Base-by-base conservation (phyloP, 1,139 yeast genomes). In the Sugiyamaella pinicola region DNA sequence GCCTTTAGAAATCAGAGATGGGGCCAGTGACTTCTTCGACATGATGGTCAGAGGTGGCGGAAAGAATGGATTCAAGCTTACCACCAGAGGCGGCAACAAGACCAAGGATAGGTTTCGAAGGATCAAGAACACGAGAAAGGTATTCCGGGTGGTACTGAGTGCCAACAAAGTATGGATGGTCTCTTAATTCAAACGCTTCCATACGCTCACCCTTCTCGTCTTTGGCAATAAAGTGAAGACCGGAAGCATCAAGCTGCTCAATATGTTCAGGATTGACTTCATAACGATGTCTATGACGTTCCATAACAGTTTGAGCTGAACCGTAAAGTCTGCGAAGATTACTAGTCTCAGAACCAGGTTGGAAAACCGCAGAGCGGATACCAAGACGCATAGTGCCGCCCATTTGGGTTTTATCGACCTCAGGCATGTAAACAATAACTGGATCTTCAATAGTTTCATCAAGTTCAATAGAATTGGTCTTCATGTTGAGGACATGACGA, bases 351-450 rank as follows among this genome's bases (percentile, higher is more conserved):
- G 88, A 73, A 60, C 77, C 83, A 12, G 75, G 74, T 66, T 83
- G 85, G 78, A 95, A 95, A 63, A 80, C 81, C 46, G 98, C 89
- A 61, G 91, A 83, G 72, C 96, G 89, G 60, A 89, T 79, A 65
- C 99, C 99, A 64, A 95, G 81, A 77, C 99, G 85, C 99, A 95
- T 95, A 53, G 98, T 93, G 64, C 99, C 99, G 60, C 99, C 99
- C 76, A 95, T 81, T 69, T 89, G 90, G 61, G 87, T 84, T 76
- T 90, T 95, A 73, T 90, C 96, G 58, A 93, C 91, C 72, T 95
- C 99, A 47, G 99, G 99, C 99, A 95, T 95, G 77, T 88, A 93
- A 49, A 95, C 90, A 58, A 95, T 95, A 48, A 91, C 83, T 40
- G 95, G 89, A 61, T 87, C 89, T 33, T 77, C 72, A 51, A 81